Base-by-base conservation (phyloP, 2,329 filamentous ascomycete genomes). In the Fusarium protoensiforme region DNA sequence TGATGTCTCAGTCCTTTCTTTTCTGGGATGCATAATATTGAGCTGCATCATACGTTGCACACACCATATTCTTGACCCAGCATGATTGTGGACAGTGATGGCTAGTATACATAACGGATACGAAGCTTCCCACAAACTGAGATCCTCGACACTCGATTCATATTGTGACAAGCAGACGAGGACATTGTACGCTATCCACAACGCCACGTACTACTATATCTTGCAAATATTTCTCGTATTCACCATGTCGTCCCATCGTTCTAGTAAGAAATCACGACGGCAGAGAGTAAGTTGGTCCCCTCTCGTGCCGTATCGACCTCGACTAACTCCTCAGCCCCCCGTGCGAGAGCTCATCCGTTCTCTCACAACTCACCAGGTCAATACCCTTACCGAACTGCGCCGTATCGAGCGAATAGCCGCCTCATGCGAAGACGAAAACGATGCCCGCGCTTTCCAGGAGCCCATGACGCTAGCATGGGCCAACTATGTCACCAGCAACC, bases 391-490 rank as follows among this genome's bases (percentile, higher is more conserved):
- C 0, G 92, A 93, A 71, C 88, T 94, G 31, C 91, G 92, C 73
- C 90, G 92, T 18, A 91, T 94, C 74, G 93, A 95, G 80, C 88
- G 89, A 64, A 85, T 89, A 5, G 91, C 92, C 27, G 89, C 90
- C 4, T 81, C 84, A 3, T 87, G 89, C 67, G 86, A 90, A 35
- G 85, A 87, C 43, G 85, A 89, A 48, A 89, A 90, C 61, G 88
- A 93, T 54, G 87, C 88, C 16, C 86, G 87, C 31, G 85, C 85
- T 5, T 88, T 90, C 71, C 88, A 89, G 77, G 83, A 82, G 7
- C 90, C 92, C 13, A 92, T 94, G 90, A 93, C 92, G 5, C 82
- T 86, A 4, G 92, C 92, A 3, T 94, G 92, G 92, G 84, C 87
- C 2, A 87, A 93, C 83, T 94, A 94, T 76, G 92, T 94, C 72